phyloP scores from a whole-genome alignment of 768 basidiomycete genomes.

The Leccinum broughii region DNA sequence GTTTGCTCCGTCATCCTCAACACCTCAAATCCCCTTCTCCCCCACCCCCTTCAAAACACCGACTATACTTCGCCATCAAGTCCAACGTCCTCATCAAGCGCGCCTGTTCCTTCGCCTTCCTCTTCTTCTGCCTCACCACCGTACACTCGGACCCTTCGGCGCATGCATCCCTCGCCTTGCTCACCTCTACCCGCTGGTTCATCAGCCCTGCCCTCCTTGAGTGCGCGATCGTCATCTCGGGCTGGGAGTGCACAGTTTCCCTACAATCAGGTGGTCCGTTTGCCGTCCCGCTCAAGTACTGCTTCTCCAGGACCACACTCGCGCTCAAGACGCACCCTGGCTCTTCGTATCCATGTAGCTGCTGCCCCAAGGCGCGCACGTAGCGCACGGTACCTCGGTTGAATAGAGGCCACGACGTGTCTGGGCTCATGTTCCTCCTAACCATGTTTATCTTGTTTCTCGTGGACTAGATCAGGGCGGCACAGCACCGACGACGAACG shows the following conservation, averaged over 20 bases:
- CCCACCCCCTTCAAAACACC: no score
- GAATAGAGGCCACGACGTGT: conserved; percentile 85
- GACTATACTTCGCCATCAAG: conserved; percentile 69
- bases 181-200: conserved; percentile 81
- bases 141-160: conserved; percentile 44
- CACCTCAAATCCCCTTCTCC: conserved; percentile 38
- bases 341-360: conserved; percentile 44
- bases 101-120: conserved; percentile 75
- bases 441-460: no score
- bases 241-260: conserved; percentile 69
- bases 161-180: conserved; percentile 69
- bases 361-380: conserved; percentile 33
- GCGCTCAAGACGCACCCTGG: conserved; percentile 35
- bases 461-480: conserved; percentile 54
- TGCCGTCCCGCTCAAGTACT: conserved; percentile 41
- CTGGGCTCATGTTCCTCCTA: conserved; percentile 76
- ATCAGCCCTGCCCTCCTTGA: conserved; percentile 79
- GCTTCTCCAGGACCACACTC: conserved; percentile 50
- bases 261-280: conserved; percentile 58
- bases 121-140: conserved; percentile 54
- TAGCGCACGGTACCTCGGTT: conserved; percentile 61
- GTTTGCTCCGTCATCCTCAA: conserved; percentile 72
- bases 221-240: conserved; percentile 62
- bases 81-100: conserved; percentile 81
- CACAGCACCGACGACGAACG: conserved; percentile 45